Evolutionary conservation across 2,329 filamentous ascomycete genomes (phyloP).

Genomic region (Dothideomycetes sp.): DNA sequence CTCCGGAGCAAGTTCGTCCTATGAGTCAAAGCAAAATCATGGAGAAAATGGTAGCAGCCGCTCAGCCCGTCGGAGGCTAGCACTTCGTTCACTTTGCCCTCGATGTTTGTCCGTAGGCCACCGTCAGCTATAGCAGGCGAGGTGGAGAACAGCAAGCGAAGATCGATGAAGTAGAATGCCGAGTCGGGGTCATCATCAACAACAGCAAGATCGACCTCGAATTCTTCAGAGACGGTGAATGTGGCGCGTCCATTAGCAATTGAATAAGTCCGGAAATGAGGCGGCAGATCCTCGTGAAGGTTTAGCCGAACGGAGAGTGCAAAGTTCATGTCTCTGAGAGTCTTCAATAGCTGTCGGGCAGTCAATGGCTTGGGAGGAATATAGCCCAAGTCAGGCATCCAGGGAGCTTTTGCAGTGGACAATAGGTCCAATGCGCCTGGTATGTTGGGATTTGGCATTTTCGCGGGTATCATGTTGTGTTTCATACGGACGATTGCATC

Average conservation of each 20-base stretch:
- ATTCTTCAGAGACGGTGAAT: constrained; percentile 72
- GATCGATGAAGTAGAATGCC: constrained; percentile 90
- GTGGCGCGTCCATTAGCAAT: constrained; percentile 83
- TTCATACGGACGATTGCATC: constrained; percentile 46
- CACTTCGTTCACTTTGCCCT: constrained; percentile 59
- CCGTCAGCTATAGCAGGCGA: constrained; percentile 49
- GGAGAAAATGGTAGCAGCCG: constrained; percentile 77
- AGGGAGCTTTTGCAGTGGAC: constrained; percentile 63
- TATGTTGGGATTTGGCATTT: constrained; percentile 81
- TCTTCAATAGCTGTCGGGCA: constrained; percentile 59
- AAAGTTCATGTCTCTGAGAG: constrained; percentile 73
- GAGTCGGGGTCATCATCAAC: constrained; percentile 72
- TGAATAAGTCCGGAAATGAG: constrained; percentile 64
- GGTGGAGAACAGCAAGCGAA: constrained; percentile 73
- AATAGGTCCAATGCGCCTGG: constrained; percentile 80
- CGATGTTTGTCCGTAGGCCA: constrained; percentile 53
- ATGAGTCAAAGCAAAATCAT: constrained; percentile 79
- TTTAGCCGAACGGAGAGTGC: constrained; percentile 74
- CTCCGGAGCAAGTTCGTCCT: constrained; percentile 75
- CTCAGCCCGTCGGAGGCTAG: constrained; percentile 59
- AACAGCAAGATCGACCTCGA: constrained; percentile 86
- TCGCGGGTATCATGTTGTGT: constrained; percentile 57
- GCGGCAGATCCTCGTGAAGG: constrained; percentile 70
- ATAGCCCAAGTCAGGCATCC: constrained; percentile 74
- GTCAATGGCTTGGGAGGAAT: constrained; percentile 62